A percentile compares a stretch with the other conserved stretches of the same genome.
Evolutionary conservation across 2,329 filamentous ascomycete species (phyloP).

Genomic region (Helotiales sp.): DNA sequence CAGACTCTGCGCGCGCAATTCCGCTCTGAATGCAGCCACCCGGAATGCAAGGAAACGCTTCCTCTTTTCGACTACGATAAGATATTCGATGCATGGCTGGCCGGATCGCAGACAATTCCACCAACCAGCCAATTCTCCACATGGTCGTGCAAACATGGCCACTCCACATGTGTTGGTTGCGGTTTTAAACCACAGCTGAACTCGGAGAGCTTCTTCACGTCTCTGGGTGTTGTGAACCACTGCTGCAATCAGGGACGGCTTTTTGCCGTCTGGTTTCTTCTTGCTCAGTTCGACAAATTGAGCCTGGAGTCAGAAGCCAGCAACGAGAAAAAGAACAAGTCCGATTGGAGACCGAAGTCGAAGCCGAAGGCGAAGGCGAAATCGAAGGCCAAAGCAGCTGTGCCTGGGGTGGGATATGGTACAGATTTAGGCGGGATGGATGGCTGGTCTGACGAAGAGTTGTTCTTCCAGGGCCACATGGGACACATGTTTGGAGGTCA

Average conservation of each 20-base stretch:
- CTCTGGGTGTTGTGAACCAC: slow-evolving; percentile 31
- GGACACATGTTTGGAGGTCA: background rate
- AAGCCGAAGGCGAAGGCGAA: slow-evolving; percentile 13
- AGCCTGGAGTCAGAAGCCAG: background rate
- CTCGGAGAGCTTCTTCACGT: slow-evolving; percentile 26
- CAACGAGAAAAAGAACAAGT: background rate
- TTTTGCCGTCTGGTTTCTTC: slow-evolving; percentile 30
- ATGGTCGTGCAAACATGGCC: slow-evolving; percentile 16
- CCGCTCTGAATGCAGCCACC: slow-evolving; percentile 8
- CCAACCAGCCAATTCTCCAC: slow-evolving; percentile 25
- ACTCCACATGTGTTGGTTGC: slow-evolving; percentile 31
- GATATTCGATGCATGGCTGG: slow-evolving; percentile 27
- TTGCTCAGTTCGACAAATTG: slow-evolving; percentile 28
- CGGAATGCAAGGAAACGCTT: slow-evolving; percentile 3
- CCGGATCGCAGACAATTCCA: slow-evolving; percentile 27
- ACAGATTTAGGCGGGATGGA: background rate
- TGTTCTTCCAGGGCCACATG: background rate
- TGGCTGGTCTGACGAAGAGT: background rate
- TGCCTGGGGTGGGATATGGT: slow-evolving; percentile 26
- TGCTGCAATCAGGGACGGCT: slow-evolving; percentile 28
- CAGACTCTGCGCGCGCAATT: slow-evolving; percentile 16
- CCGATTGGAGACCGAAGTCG: background rate
- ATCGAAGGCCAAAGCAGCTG: slow-evolving; percentile 4
- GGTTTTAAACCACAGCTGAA: slow-evolving; percentile 19
- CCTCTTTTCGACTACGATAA: slow-evolving; percentile 4